These are phyloP conservation scores for Cicer bijugum DNA, from an alignment of 306 rosid species.

Conservation along the genomic window DNA sequence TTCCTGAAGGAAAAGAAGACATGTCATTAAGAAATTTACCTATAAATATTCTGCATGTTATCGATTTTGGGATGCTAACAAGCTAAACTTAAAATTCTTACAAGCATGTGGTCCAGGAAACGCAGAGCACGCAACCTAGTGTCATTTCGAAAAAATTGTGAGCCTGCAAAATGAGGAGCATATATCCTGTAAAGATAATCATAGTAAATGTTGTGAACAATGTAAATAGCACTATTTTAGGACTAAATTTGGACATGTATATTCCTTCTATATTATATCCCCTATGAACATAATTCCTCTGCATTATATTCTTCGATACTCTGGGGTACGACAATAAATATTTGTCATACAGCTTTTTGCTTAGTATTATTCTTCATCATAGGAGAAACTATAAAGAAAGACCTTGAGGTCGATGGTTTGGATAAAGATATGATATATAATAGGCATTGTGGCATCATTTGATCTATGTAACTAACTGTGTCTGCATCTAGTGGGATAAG, in stretches of 20 bases:
- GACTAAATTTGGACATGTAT: neutral
- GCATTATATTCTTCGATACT: neutral
- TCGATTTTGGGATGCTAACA: constrained; percentile 35
- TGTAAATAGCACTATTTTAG: constrained; percentile 6
- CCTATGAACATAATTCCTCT: neutral
- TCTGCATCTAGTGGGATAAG: neutral
- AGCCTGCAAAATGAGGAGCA: constrained; percentile 64
- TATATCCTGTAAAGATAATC: constrained; percentile 13
- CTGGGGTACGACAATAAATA: neutral
- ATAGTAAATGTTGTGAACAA: constrained; percentile 10
- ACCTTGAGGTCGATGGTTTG: neutral
- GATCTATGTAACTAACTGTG: neutral
- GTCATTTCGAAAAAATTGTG: constrained; percentile 89
- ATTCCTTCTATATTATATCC: constrained; percentile 6
- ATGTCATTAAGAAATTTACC: constrained; percentile 32
- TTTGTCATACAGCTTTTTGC: neutral
- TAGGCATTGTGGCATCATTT: neutral
- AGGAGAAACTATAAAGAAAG: neutral
- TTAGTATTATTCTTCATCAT: neutral
- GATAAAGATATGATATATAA: neutral
- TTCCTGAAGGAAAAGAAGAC: constrained; percentile 66
- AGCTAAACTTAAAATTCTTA: constrained; percentile 58
- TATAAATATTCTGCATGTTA: constrained; percentile 37
- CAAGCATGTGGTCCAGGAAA: constrained; percentile 98
- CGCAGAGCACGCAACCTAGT: constrained; percentile 99